Evolutionary conservation across 345 rosid species (phyloP), one percentile per base, ranked within the genome.

Genomic region (Bruguiera sexangula): DNA sequence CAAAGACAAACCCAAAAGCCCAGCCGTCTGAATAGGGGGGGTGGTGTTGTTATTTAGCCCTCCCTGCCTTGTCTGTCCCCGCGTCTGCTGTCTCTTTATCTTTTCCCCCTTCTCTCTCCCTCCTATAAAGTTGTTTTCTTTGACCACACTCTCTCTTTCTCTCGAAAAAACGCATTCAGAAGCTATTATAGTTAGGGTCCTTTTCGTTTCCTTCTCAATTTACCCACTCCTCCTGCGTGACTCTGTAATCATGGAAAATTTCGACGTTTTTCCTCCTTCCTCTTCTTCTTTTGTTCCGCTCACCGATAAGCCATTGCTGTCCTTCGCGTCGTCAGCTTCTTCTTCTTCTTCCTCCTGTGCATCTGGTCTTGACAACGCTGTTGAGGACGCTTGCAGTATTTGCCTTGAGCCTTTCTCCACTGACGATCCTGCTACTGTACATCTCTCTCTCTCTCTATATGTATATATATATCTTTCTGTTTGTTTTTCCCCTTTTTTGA

Each of bases 131-230:
- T 80, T 78, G 76, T 69, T 85, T 85, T 61, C 83, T 70, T 83
- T 85, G 87, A 87, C 86, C 76, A 53, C 52, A 75, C 31, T 2
- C 29, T 67, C 37, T 72, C 68, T 74, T 67, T 71, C 63, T 62
- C 63, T 80, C 75, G 1, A 10, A 39, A 39, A 9, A 39, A 39
- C 4, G 6, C 3, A 10, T 8, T 37, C 0, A 1, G 36, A 32
- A 32, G 36, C 7, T 6, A 32, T 7, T 34, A 7, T 34, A 34
- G 7, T 34, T 1, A 34, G 37, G 9, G 37, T 34, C 37, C 37
- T 8, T 34, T 34, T 27, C 30, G 34, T 24, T 39, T 60, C 31
- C 54, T 65, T 3, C 52, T 55, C 20, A 37, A 9, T 57, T 39
- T 15, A 39, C 46, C 69, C 26, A 34, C 37, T 34, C 37, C 70